Percentiles rank a stretch among this genome's conserved stretches.
Evolutionary conservation across 306 rosid species (phyloP).

Genomic region (Vigna trinervia): DNA sequence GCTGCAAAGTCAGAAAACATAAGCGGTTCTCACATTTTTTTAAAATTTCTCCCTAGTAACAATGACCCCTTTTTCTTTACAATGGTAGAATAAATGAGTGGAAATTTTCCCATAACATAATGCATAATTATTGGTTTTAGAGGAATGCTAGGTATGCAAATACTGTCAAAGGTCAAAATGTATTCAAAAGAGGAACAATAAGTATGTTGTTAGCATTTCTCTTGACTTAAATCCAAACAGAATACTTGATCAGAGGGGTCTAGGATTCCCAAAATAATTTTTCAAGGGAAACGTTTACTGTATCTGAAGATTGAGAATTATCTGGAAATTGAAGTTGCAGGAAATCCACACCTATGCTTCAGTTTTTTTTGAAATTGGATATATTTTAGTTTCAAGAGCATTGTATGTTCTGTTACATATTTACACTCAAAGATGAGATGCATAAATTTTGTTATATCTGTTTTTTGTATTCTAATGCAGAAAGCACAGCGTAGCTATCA

Average conservation of each 20-base stretch:
- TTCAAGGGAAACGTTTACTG: conserved; percentile 5
- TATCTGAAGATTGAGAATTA: conserved; percentile 9
- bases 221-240: not conserved
- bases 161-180: not conserved
- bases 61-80: not conserved
- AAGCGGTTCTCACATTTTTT: not conserved
- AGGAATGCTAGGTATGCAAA: not conserved
- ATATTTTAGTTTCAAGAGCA: not conserved
- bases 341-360: conserved; percentile 25
- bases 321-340: not conserved
- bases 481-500: conserved; percentile 92
- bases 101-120: not conserved
- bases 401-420: conserved; percentile 3
- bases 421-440: conserved; percentile 6
- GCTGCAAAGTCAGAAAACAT: conserved; percentile 3
- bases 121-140: conserved; percentile 3
- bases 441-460: conserved; percentile 10
- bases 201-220: not conserved
- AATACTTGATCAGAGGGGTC: not conserved
- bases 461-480: conserved; percentile 55
- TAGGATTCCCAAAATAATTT: not conserved
- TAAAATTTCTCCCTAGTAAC: not conserved
- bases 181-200: not conserved
- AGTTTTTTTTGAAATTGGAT: conserved; percentile 7
- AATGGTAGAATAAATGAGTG: not conserved